phyloP scores from a whole-genome alignment of 176 grass and related monocot species.

The Rhynchospora breviuscula region DNA sequence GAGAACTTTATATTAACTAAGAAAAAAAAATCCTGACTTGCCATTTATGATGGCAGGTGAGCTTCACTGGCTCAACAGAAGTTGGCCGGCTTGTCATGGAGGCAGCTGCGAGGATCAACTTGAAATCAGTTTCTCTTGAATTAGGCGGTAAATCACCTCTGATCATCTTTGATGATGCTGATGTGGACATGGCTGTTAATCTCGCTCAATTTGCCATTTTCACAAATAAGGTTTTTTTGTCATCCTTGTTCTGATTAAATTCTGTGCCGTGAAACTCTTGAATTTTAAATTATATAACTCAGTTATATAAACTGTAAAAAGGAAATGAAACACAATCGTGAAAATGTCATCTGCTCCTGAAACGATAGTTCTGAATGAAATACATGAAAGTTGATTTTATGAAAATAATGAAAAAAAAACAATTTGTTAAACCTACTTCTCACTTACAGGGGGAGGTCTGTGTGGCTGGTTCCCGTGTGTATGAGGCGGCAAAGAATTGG shows the following conservation, averaged over 20 bases:
- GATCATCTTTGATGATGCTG: constrained; percentile 78
- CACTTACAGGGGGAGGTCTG: constrained; percentile 67
- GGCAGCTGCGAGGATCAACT: constrained; percentile 62
- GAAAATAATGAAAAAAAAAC: neutral
- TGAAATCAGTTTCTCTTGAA: constrained; percentile 80
- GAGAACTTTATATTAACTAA: too few relatives aligned
- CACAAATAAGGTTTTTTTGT: constrained; percentile 62
- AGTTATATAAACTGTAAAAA: neutral
- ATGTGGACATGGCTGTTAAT: constrained; percentile 76
- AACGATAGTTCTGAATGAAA: neutral
- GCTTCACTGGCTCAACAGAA: constrained; percentile 75
- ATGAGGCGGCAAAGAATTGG: constrained; percentile 57
- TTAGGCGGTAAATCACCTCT: constrained; percentile 79
- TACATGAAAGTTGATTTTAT: too few relatives aligned
- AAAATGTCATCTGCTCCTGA: neutral
- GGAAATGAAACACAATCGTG: neutral
- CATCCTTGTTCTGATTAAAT: neutral
- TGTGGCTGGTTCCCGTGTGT: constrained; percentile 71
- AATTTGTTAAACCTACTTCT: neutral
- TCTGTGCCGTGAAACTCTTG: neutral
- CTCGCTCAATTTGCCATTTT: constrained; percentile 58
- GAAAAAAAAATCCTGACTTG: too few relatives aligned
- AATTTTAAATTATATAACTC: neutral
- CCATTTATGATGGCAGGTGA: constrained; percentile 32
- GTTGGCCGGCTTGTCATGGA: constrained; percentile 68